Evolutionary conservation across 805 yeast species (phyloP).

Genomic region (Scheffersomyces spartinae): DNA sequence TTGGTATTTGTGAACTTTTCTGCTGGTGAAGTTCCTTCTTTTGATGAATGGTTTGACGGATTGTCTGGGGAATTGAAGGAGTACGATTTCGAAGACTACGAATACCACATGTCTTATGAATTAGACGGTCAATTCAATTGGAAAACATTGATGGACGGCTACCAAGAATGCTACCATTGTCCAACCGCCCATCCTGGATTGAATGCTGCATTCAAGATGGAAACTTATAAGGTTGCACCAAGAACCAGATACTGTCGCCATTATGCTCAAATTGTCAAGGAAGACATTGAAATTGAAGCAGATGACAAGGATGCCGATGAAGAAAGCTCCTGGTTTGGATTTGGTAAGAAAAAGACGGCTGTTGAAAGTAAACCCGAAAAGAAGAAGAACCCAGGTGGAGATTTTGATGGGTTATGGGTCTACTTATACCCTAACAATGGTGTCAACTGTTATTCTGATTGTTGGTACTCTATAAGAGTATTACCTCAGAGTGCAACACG

Average conservation of each 20-base stretch:
- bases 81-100: constrained; percentile 49
- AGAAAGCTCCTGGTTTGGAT: constrained; percentile 42
- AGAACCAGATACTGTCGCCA: constrained; percentile 50
- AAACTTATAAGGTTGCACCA: constrained; percentile 54
- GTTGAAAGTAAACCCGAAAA: constrained; percentile 9
- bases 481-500: constrained; percentile 41
- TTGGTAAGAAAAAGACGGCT: constrained; percentile 20
- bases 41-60: constrained; percentile 42
- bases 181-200: constrained; percentile 60
- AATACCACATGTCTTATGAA: constrained; percentile 54
- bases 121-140: constrained; percentile 54
- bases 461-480: constrained; percentile 54
- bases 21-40: constrained; percentile 31
- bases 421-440: constrained; percentile 52
- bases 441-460: constrained; percentile 54
- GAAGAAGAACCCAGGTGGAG: constrained; percentile 46
- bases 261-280: constrained; percentile 40
- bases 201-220: constrained; percentile 46
- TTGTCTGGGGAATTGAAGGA: constrained; percentile 41
- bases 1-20: constrained; percentile 47
- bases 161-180: constrained; percentile 59
- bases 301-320: constrained; percentile 19
- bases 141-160: constrained; percentile 59
- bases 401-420: constrained; percentile 52
- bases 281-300: constrained; percentile 16